phyloP scores from a whole-genome alignment of 2,329 filamentous ascomycete species.

The Aspergillus transmontanensis region DNA sequence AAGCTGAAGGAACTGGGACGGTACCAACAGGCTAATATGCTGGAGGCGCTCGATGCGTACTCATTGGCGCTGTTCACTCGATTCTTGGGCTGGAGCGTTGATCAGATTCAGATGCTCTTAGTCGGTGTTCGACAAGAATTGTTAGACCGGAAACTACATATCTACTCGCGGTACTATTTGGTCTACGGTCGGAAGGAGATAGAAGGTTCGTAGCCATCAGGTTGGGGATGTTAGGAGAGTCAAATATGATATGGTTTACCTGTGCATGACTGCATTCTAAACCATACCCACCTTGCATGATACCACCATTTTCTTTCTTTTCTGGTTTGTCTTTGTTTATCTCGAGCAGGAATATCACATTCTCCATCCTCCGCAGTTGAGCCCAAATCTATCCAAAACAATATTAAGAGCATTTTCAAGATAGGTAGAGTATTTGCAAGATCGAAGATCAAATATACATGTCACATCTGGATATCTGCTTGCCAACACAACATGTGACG shows the following conservation, averaged over 20 bases:
- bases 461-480: not conserved
- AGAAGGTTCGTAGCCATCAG: conserved; percentile 31
- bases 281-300: not conserved
- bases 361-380: not conserved
- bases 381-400: not conserved
- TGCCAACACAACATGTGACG: not conserved
- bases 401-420: not conserved
- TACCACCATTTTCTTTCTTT: not conserved
- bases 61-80: conserved; percentile 35
- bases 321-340: not conserved
- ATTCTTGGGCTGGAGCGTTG: conserved; percentile 38
- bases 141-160: conserved; percentile 39
- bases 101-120: conserved; percentile 42
- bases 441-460: not conserved
- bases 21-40: conserved; percentile 32
- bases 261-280: not conserved
- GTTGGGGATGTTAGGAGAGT: not conserved
- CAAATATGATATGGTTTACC: not conserved
- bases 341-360: not conserved
- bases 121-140: conserved; percentile 42
- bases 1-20: conserved; percentile 47
- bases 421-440: not conserved
- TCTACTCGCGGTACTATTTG: conserved; percentile 37
- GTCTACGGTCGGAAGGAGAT: conserved; percentile 31
- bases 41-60: conserved; percentile 35